Evolutionary conservation across 805 yeast species (phyloP).

Genomic region (Ogataea siamensis): DNA sequence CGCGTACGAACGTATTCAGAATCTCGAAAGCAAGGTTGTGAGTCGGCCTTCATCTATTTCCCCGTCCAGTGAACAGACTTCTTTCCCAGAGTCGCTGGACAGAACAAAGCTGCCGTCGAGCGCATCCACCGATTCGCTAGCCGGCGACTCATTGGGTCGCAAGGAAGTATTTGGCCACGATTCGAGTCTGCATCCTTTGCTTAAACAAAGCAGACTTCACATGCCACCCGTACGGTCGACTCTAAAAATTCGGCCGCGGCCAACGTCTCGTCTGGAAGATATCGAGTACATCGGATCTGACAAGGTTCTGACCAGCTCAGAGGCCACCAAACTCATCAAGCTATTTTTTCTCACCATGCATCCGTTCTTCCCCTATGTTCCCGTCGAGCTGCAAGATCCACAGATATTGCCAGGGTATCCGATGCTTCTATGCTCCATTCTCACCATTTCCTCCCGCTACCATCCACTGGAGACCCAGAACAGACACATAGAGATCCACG

Average conservation of each 20-base stretch:
- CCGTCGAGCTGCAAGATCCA: conserved; percentile 66
- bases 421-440: conserved; percentile 71
- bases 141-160: conserved; percentile 6
- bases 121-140: conserved; percentile 6
- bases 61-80: not conserved
- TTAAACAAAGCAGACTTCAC: conserved; percentile 30
- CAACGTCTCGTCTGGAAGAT: conserved; percentile 48
- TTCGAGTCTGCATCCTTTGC: conserved; percentile 24
- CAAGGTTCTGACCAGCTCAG: conserved; percentile 54
- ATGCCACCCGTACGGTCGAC: conserved; percentile 46
- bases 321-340: conserved; percentile 56
- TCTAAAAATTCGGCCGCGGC: conserved; percentile 44
- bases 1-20: conserved; percentile 48
- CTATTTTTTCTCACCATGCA: conserved; percentile 76
- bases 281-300: conserved; percentile 63
- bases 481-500: conserved; percentile 63
- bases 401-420: conserved; percentile 74
- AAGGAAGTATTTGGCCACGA: conserved; percentile 33
- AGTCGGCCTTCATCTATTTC: conserved; percentile 1
- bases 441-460: conserved; percentile 79
- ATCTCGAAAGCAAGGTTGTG: conserved; percentile 37
- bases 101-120: conserved; percentile 6
- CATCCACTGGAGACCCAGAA: conserved; percentile 46
- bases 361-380: conserved; percentile 88
- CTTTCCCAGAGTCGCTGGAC: conserved; percentile 1